A percentile compares a stretch with the other conserved stretches of the same genome.
Evolutionary conservation across 2,329 filamentous ascomycete genomes (phyloP).

Genomic region (Stachybotrys echinatus): DNA sequence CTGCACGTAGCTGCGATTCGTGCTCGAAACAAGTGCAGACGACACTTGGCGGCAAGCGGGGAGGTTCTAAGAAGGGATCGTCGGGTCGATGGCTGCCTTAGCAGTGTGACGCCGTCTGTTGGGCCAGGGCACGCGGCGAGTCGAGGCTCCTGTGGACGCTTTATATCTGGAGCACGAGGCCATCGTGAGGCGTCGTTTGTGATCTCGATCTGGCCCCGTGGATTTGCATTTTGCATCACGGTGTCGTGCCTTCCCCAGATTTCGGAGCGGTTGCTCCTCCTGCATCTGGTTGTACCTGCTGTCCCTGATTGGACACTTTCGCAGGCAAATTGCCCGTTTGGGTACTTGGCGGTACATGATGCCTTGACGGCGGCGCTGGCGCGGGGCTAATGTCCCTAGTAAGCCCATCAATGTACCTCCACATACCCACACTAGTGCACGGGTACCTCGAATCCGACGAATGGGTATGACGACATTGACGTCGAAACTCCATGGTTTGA

Average conservation of each 20-base stretch:
- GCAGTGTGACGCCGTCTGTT: neutral
- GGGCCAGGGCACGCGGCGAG: neutral
- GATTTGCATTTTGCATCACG: neutral
- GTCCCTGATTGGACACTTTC: neutral
- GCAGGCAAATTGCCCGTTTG: neutral
- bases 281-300: neutral
- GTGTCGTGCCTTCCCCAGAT: neutral
- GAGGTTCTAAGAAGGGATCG: neutral
- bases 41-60: neutral
- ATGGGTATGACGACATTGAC: neutral
- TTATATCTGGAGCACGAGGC: neutral
- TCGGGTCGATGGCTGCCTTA: no score
- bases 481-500: neutral
- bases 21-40: neutral
- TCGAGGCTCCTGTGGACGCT: neutral
- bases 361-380: no score
- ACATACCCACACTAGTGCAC: no score
- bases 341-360: neutral
- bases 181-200: no score
- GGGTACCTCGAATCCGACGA: no score
- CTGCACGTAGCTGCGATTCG: neutral
- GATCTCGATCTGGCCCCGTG: neutral
- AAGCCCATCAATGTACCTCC: no score
- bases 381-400: no score
- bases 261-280: neutral